phyloP scores from a whole-genome alignment of 768 basidiomycete species.

The Lentinula boryana region DNA sequence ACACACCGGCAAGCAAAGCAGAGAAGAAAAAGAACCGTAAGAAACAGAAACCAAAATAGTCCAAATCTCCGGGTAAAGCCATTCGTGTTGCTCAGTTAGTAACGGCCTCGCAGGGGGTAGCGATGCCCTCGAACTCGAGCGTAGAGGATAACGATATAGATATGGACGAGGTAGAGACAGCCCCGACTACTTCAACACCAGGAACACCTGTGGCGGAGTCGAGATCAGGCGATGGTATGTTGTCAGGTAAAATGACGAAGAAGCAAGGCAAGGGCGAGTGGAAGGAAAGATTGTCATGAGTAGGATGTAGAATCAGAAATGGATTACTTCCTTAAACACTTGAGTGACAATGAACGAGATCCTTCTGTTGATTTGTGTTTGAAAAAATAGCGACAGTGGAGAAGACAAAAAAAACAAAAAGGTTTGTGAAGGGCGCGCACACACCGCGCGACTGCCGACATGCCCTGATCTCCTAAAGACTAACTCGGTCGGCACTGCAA shows the following conservation, averaged over 20 bases:
- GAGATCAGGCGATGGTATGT: no score
- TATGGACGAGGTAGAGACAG: not conserved
- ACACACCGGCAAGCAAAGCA: not conserved
- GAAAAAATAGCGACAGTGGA: no score
- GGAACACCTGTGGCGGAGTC: not conserved
- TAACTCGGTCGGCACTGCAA: slow-evolving; percentile 84
- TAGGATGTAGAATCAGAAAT: not conserved
- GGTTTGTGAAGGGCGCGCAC: slow-evolving; percentile 75
- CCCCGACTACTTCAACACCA: not conserved
- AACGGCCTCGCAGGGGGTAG: not conserved
- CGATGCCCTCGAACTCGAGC: not conserved
- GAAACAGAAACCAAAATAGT: not conserved
- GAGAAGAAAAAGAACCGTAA: not conserved
- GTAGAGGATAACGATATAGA: not conserved
- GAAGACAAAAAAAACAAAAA: slow-evolving; percentile 32
- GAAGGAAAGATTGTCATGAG: not conserved
- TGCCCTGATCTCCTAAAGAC: slow-evolving; percentile 85
- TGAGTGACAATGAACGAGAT: no score
- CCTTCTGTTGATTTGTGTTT: no score
- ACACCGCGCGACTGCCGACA: slow-evolving; percentile 78
- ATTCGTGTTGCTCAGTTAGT: not conserved
- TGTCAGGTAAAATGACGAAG: not conserved
- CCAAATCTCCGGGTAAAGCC: not conserved
- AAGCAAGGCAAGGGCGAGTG: not conserved
- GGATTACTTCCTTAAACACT: no score